Evolutionary conservation across 2,329 filamentous ascomycete species (phyloP).

Genomic region (Pseudogymnoascus sp.): DNA sequence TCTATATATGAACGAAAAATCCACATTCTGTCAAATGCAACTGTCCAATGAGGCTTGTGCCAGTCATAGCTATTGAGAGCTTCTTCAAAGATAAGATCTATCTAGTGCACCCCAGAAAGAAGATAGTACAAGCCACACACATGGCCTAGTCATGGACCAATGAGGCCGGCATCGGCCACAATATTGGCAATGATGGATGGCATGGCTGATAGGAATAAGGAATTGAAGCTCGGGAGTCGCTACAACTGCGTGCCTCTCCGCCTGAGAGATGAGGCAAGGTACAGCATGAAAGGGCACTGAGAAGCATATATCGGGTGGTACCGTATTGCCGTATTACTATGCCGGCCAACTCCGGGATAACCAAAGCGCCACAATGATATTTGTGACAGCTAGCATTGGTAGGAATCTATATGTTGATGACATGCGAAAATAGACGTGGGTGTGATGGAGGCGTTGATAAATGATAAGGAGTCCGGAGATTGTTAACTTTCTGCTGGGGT

Average conservation of each 20-base stretch:
- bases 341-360: background rate
- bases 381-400: background rate
- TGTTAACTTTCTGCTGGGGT: background rate
- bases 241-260: background rate
- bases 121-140: background rate
- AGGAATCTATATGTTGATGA: background rate
- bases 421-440: background rate
- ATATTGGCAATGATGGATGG: background rate
- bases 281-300: background rate
- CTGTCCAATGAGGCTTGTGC: background rate
- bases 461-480: slow-evolving; percentile 3
- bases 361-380: background rate
- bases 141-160: background rate
- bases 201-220: background rate
- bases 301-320: background rate
- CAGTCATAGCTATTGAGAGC: background rate
- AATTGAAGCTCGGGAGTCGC: background rate
- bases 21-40: background rate
- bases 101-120: background rate
- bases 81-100: slow-evolving; percentile 1
- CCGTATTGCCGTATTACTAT: background rate
- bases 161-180: background rate
- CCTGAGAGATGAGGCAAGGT: background rate
- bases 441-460: background rate
- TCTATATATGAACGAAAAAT: background rate